phyloP scores from a whole-genome alignment of 805 yeast species.

The Saccharomycopsis lassenensis region DNA sequence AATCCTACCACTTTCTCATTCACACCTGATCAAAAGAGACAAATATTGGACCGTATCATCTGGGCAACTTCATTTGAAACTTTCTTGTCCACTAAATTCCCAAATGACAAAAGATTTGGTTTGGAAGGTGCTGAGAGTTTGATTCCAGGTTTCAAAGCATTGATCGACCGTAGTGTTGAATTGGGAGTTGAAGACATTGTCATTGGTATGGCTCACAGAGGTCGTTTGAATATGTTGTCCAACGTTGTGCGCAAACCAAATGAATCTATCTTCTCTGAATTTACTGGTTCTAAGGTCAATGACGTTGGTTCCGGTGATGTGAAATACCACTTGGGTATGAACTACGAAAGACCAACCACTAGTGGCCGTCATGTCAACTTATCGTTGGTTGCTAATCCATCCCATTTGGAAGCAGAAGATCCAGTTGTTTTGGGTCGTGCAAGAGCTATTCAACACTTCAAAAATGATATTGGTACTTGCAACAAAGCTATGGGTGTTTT shows the following conservation, averaged over 20 bases:
- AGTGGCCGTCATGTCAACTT: conserved; percentile 93
- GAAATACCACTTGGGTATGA: conserved; percentile 98
- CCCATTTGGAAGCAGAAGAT: conserved; percentile 98
- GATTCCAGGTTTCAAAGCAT: conserved; percentile 93
- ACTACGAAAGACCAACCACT: conserved; percentile 97
- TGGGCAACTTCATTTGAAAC: conserved; percentile 95
- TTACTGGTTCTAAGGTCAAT: conserved; percentile 78
- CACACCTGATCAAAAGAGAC: conserved; percentile 84
- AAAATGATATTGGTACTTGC: conserved; percentile 72
- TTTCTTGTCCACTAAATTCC: conserved; percentile 89
- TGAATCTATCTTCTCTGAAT: conserved; percentile 94
- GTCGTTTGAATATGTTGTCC: conserved; percentile 94
- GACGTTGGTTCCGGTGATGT: conserved; percentile 99
- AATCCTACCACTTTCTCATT: conserved; percentile 80
- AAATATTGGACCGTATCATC: conserved; percentile 88
- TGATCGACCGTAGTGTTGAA: conserved; percentile 89
- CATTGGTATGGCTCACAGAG: conserved; percentile 99
- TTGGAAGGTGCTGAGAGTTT: conserved; percentile 96
- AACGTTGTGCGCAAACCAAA: conserved; percentile 98
- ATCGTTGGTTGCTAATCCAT: conserved; percentile 96
- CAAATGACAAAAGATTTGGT: conserved; percentile 97
- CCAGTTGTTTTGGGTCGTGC: conserved; percentile 98
- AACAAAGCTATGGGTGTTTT: conserved; percentile 85
- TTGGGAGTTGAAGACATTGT: conserved; percentile 91
- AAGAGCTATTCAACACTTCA: conserved; percentile 88